Conservation (phyloP, 495 filamentous ascomycete genomes). For the Astrothelium macrocarpum region DNA sequence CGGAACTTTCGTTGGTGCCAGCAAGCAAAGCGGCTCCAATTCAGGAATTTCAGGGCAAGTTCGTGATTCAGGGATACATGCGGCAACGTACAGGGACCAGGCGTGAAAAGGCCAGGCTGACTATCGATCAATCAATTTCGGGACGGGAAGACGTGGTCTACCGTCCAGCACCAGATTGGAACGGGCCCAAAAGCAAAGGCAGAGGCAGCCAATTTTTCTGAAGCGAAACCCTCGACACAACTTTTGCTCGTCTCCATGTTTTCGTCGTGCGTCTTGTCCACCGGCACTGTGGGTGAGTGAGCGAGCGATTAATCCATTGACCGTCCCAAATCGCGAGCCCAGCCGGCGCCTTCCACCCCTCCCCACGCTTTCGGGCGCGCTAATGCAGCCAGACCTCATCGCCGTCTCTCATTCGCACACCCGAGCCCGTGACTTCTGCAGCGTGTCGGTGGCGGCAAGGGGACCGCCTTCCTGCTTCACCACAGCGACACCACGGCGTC, state of each 20-base stretch:
- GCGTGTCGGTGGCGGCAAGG: not conserved
- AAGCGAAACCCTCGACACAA: no score
- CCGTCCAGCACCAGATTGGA: not conserved
- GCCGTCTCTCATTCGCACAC: not conserved
- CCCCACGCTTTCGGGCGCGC: not conserved
- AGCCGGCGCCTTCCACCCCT: not conserved
- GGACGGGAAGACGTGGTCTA: not conserved
- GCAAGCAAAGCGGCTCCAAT: not conserved
- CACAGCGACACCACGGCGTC: not conserved
- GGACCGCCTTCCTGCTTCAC: not conserved
- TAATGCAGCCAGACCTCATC: not conserved
- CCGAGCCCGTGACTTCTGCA: conserved; percentile 2
- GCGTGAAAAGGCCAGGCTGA: not conserved
- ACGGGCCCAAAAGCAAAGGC: not conserved
- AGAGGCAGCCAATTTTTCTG: no score
- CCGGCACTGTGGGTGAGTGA: not conserved
- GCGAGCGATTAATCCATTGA: no score
- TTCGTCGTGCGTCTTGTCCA: not conserved
- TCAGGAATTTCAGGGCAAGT: not conserved
- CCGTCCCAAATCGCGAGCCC: no score
- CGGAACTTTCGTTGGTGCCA: not conserved
- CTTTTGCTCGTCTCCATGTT: not conserved
- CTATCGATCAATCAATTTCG: conserved; percentile 5
- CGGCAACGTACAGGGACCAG: not conserved
- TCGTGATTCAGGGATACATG: not conserved